Evolutionary conservation across 805 yeast species (phyloP), one percentile per base, ranked within the genome.

Genomic region (Sugiyamaella mastotermitis): DNA sequence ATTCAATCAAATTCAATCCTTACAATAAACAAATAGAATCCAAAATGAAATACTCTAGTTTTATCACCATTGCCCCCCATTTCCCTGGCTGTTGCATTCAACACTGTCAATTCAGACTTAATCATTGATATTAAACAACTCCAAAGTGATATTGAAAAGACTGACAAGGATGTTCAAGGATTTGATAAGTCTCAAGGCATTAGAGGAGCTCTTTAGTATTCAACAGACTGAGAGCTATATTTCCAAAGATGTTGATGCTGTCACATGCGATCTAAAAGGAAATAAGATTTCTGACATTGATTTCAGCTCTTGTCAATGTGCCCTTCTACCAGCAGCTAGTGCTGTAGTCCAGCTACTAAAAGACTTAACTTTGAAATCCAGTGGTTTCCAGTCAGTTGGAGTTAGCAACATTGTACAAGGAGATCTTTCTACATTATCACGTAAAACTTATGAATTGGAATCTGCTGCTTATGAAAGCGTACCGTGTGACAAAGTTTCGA

Each of bases 141-240:
- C 37, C 10, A 35, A 20, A 15, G 17, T 17, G 49, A 43, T 30
- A 33, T 38, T 21, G 29, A 31, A 23, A 16, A 28, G 25, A 41
- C 31, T 22, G 47, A 35, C 27, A 31, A 38, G 16, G 26, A 24
- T 14, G 41, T 32, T 33, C 26, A 42, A 40, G 33, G 24, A 4
- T 45, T 42, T 23, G 35, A 24, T 22, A 18, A 26, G 26, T 35
- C 44, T 19, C 46, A 42, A 19, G 59, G 60, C 29, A 42, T 55
- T 14, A 25, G 15, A 13, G 60, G 56, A 31, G 60, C 59, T 17
- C 46, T n/a, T 55, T 7, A 40, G 35, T 31, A 53, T 56, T 43
- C 60, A 56, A 55, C 27, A 30, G 29, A 25, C 43, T 28, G 51
- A 46, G 46, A 44, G 40, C 23, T 37, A 48, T 13, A 43, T 55